A percentile compares a stretch with the other conserved stretches of the same genome.
Evolutionary conservation across 768 basidiomycete genomes (phyloP).

Genomic region (Russula compacta): DNA sequence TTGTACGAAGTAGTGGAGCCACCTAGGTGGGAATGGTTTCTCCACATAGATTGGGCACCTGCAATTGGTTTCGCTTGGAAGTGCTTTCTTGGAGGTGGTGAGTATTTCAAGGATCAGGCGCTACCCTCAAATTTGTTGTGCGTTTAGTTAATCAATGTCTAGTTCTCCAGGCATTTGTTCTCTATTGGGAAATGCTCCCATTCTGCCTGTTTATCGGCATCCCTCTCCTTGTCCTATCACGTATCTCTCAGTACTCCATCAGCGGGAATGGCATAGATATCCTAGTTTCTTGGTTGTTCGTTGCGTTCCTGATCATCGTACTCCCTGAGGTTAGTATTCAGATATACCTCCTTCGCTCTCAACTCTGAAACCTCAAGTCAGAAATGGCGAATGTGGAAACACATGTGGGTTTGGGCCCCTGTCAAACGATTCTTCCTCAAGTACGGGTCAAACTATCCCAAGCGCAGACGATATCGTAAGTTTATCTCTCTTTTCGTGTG

Average conservation of each 20-base stretch:
- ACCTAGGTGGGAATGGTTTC: conserved; percentile 2
- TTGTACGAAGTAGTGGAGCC: not conserved
- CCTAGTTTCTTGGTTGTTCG: not conserved
- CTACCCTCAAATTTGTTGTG: not conserved
- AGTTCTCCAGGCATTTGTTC: not conserved
- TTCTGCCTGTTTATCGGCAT: not conserved
- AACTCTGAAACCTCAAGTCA: not conserved
- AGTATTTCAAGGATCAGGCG: not conserved
- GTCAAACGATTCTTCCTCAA: not conserved
- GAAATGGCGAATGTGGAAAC: not conserved
- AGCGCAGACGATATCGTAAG: not conserved
- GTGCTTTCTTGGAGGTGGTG: not conserved
- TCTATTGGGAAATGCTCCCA: not conserved
- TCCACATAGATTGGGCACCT: not conserved
- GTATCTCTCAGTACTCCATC: too few species aligned
- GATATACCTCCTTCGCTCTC: not conserved
- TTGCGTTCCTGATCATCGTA: not conserved
- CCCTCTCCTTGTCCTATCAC: not conserved
- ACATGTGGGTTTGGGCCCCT: not conserved
- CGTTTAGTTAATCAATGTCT: not conserved
- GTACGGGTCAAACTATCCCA: not conserved
- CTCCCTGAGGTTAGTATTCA: not conserved
- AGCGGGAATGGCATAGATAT: not conserved
- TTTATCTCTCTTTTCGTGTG: not conserved
- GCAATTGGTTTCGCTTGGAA: not conserved